Conservation (phyloP, 805 yeast genomes). For the Metschnikowia colocasiae region DNA sequence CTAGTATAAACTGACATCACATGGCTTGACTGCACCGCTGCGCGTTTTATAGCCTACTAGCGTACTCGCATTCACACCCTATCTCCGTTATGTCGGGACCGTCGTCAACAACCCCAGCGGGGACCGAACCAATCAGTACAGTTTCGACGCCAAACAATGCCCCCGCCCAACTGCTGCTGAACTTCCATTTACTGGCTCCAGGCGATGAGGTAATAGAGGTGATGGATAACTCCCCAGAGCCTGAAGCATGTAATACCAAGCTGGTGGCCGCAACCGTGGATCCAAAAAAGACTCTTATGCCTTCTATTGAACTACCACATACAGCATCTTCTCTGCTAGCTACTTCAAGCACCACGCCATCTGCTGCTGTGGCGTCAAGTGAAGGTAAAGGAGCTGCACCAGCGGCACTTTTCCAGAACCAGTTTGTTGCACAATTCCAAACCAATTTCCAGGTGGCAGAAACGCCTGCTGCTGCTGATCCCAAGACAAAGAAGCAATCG, state of each 20-base stretch:
- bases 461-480: not conserved
- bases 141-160: slow-evolving; percentile 1
- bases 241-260: not conserved
- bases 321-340: not conserved
- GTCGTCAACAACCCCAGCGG: not conserved
- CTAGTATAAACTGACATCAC: too few relatives aligned
- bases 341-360: not conserved
- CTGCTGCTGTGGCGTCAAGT: not conserved
- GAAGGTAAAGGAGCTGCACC: not conserved
- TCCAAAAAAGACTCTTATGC: not conserved
- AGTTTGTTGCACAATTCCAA: slow-evolving; percentile 22
- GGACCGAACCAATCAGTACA: not conserved
- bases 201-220: slow-evolving; percentile 1
- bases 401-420: not conserved
- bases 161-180: not conserved
- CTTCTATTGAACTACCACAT: not conserved
- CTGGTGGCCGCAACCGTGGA: not conserved
- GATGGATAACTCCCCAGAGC: not conserved
- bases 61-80: not conserved
- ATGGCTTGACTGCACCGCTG: not conserved
- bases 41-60: not conserved
- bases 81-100: not conserved
- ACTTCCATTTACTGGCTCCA: not conserved
- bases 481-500: slow-evolving; percentile 1
- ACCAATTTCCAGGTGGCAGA: slow-evolving; percentile 24